Conservation (phyloP, 163 green algal species). For the Trebouxia gelatinosa region DNA sequence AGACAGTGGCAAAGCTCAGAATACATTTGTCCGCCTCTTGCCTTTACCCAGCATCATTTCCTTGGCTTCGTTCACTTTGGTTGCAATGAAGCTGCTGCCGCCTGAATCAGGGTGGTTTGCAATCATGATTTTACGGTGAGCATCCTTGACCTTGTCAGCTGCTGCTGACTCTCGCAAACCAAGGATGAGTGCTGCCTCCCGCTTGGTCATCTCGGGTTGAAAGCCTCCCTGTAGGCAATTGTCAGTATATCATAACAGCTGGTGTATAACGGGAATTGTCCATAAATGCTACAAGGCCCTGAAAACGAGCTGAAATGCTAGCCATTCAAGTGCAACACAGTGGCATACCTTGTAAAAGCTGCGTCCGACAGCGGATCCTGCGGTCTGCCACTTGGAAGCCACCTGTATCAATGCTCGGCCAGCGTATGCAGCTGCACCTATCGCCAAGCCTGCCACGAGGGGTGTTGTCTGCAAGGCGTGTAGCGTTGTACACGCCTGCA, state of each 20-base stretch:
- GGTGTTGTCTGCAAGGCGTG: conserved; percentile 74
- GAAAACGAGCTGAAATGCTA: neutral
- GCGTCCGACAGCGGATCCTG: conserved; percentile 45
- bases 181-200: conserved; percentile 95
- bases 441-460: conserved; percentile 73
- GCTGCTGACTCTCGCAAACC: conserved; percentile 86
- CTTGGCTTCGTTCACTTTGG: conserved; percentile 97
- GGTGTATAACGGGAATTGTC: too few species aligned
- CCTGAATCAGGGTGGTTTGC: conserved; percentile 97
- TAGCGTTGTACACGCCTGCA: too few species aligned
- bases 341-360: conserved; percentile 81
- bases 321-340: neutral
- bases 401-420: conserved; percentile 63
- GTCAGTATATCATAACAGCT: neutral
- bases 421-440: conserved; percentile 79
- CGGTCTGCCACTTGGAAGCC: conserved; percentile 61
- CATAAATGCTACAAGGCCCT: neutral
- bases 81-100: conserved; percentile 82
- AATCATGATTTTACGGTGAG: conserved; percentile 96
- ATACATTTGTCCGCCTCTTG: conserved; percentile 29
- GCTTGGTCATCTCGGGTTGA: conserved; percentile 86
- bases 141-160: conserved; percentile 81
- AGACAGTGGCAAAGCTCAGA: conserved; percentile 31
- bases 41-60: conserved; percentile 76
- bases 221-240: conserved; percentile 73